Percentiles rank a stretch among this genome's conserved stretches.
These are phyloP conservation scores for Rhodotorula taiwanensis DNA, from an alignment of 768 basidiomycete genomes.

Conservation along the genomic window DNA sequence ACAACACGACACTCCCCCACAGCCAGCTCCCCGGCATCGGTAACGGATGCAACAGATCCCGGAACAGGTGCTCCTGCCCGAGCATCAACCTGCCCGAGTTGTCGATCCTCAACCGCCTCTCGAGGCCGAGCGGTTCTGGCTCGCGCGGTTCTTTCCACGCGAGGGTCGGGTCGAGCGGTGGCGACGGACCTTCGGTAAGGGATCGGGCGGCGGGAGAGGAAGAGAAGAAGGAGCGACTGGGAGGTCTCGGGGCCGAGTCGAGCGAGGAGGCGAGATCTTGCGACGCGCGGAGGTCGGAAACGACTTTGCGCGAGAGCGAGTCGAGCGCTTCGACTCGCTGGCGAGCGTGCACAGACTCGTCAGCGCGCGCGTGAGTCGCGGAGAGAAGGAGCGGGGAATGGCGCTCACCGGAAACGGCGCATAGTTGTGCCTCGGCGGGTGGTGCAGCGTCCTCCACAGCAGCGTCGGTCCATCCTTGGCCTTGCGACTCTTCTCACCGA, in stretches of 20 bases:
- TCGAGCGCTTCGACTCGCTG: slow-evolving; percentile 36
- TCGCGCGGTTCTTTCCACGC: background rate
- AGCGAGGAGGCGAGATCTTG: slow-evolving; percentile 4
- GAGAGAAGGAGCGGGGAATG: no score
- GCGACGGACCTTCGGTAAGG: background rate
- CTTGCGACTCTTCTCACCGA: slow-evolving; percentile 16
- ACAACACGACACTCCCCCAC: slow-evolving; percentile 35
- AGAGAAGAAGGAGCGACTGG: background rate
- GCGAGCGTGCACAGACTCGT: no score
- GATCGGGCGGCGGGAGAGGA: no score
- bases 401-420: slow-evolving; percentile 35
- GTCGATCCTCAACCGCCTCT: slow-evolving; percentile 27
- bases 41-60: slow-evolving; percentile 34
- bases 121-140: slow-evolving; percentile 28
- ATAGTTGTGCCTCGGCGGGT: slow-evolving; percentile 37
- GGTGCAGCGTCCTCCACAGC: slow-evolving; percentile 33
- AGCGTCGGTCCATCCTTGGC: slow-evolving; percentile 27
- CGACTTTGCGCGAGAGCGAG: slow-evolving; percentile 29
- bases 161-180: background rate
- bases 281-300: slow-evolving; percentile 26
- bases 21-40: slow-evolving; percentile 34
- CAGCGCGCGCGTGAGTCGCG: no score
- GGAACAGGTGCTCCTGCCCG: slow-evolving; percentile 35
- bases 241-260: background rate
- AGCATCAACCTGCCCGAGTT: slow-evolving; percentile 23